Conservation (phyloP, 257 asterid genomes). For the Penstemon newberryi region DNA sequence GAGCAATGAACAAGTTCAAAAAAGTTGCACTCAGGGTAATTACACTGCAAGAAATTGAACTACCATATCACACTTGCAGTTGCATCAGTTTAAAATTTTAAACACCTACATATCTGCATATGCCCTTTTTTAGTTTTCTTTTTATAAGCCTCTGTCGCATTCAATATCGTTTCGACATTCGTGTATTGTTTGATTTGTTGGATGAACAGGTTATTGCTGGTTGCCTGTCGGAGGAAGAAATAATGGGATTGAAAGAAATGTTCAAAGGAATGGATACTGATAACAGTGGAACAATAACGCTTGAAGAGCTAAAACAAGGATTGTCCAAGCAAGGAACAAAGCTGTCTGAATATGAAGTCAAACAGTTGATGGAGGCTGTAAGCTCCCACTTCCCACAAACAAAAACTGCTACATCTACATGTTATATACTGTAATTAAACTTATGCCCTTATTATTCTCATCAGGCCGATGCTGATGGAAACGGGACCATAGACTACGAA, state of each 20-base stretch:
- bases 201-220: conserved; percentile 56
- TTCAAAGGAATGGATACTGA: conserved; percentile 69
- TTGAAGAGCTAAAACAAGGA: conserved; percentile 66
- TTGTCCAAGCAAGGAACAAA: conserved; percentile 61
- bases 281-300: conserved; percentile 67
- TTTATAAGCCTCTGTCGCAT: too few species aligned
- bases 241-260: conserved; percentile 65
- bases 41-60: background rate
- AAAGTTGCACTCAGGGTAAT: conserved; percentile 64
- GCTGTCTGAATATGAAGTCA: conserved; percentile 57
- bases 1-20: conserved; percentile 68
- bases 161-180: too few species aligned
- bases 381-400: conserved; percentile 15
- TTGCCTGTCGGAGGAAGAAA: conserved; percentile 68
- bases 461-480: conserved; percentile 69
- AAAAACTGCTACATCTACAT: background rate
- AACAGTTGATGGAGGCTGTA: conserved; percentile 70
- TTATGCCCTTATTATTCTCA: background rate
- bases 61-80: too few species aligned
- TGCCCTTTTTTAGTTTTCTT: too few species aligned
- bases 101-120: too few species aligned
- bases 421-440: background rate
- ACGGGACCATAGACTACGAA: conserved; percentile 62
- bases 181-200: conserved; percentile 6
- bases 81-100: too few species aligned